Conservation (phyloP, 31 red algal species). For the Porphyra umbilicalis region DNA sequence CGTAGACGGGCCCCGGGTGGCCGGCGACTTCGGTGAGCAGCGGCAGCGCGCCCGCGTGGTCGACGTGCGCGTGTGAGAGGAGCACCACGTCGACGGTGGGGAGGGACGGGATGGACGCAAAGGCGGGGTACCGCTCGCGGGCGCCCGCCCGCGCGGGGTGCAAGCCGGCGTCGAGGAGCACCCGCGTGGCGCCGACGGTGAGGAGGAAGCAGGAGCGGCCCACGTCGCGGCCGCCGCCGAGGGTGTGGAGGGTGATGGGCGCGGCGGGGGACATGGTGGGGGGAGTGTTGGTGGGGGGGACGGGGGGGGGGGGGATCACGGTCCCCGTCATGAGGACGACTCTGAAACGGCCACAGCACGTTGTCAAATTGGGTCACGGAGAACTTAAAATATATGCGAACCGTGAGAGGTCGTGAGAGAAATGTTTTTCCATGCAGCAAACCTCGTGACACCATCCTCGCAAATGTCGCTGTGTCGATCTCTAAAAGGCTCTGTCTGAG, state of each 20-base stretch:
- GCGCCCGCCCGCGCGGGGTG: conserved; percentile 45
- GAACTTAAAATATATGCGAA: no score
- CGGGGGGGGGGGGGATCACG: no score
- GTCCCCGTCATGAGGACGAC: no score
- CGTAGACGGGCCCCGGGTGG: conserved; percentile 50
- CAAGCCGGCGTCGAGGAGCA: conserved; percentile 67
- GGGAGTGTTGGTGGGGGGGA: background rate
- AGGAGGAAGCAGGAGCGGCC: conserved; percentile 62
- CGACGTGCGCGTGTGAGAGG: conserved; percentile 68
- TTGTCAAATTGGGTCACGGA: no score
- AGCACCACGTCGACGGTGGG: conserved; percentile 34
- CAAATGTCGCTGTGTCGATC: no score
- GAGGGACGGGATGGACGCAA: conserved; percentile 10
- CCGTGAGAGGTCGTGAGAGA: no score
- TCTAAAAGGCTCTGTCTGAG: no score
- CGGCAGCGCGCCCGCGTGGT: conserved; percentile 65
- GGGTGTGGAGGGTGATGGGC: conserved; percentile 18
- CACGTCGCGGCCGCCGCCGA: conserved; percentile 63
- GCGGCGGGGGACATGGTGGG: background rate
- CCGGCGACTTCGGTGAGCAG: conserved; percentile 37
- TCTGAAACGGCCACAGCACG: no score
- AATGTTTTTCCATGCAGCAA: no score
- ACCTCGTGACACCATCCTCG: no score
- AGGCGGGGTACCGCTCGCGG: conserved; percentile 33
- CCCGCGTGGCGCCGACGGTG: conserved; percentile 1